Conservation (phyloP, 108 stramenopile genomes). For the Cyclotella baltica region DNA sequence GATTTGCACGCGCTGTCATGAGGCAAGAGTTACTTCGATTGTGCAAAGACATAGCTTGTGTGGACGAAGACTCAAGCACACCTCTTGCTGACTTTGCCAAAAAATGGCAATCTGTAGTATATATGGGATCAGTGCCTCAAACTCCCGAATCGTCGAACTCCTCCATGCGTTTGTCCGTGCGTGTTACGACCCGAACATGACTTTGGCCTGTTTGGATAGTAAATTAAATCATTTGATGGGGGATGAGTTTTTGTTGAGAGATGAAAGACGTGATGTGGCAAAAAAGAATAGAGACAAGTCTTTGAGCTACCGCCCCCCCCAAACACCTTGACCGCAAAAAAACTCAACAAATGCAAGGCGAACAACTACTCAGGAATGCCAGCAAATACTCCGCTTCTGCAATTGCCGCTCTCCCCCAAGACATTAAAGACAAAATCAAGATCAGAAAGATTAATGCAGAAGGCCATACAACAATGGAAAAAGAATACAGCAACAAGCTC, state of each 20-base stretch:
- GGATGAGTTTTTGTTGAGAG: not conserved
- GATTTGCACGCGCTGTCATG: no score
- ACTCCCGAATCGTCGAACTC: no score
- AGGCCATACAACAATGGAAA: not conserved
- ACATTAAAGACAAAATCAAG: not conserved
- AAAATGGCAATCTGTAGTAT: no score
- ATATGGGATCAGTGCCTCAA: no score
- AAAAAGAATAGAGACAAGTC: not conserved
- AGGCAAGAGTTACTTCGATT: no score
- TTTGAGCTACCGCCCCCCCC: not conserved
- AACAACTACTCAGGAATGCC: not conserved
- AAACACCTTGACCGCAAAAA: conserved; percentile 15
- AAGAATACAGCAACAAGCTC: not conserved
- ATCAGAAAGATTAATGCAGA: conserved; percentile 1
- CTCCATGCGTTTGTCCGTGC: no score
- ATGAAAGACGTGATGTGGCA: not conserved
- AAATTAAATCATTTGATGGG: no score
- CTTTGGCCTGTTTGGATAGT: no score
- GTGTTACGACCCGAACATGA: no score
- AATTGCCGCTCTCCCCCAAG: not conserved
- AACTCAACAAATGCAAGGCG: conserved; percentile 20
- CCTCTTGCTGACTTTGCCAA: no score
- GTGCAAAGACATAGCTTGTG: no score
- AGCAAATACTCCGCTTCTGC: not conserved
- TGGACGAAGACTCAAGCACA: no score